Percentiles rank a stretch among this genome's conserved stretches.
phyloP scores from a whole-genome alignment of 768 basidiomycete genomes.

The Leccinum boreale region DNA sequence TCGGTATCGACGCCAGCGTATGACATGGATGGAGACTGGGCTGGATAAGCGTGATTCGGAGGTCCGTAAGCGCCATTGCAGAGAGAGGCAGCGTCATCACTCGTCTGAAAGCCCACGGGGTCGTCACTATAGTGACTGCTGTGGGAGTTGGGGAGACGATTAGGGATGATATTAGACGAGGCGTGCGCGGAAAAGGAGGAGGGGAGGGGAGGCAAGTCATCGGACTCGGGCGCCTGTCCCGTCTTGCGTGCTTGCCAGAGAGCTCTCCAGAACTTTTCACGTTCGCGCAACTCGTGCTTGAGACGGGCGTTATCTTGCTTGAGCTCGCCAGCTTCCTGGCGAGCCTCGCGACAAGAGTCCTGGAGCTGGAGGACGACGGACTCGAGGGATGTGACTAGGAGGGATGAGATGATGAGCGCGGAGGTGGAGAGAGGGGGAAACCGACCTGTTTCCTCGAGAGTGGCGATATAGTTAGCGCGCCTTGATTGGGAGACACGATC shows the following conservation, averaged over 20 bases:
- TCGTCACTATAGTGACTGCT: constrained; percentile 38
- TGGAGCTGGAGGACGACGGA: constrained; percentile 82
- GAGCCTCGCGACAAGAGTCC: constrained; percentile 71
- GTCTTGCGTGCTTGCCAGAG: constrained; percentile 66
- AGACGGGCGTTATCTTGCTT: constrained; percentile 64
- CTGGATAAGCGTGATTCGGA: constrained; percentile 37
- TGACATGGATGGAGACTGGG: constrained; percentile 47
- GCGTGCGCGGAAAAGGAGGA: constrained; percentile 39
- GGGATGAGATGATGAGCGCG: constrained; percentile 15
- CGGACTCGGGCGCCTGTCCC: constrained; percentile 47
- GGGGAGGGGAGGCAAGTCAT: constrained; percentile 51
- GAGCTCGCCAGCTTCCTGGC: constrained; percentile 57
- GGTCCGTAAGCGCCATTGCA: constrained; percentile 45
- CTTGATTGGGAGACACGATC: constrained; percentile 24
- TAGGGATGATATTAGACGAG: constrained; percentile 29
- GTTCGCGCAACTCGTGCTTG: constrained; percentile 61
- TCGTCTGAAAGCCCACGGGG: constrained; percentile 47
- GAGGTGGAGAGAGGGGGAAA: not conserved
- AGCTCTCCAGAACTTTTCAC: constrained; percentile 70
- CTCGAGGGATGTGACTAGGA: constrained; percentile 74
- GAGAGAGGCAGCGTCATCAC: constrained; percentile 43
- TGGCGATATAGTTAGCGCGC: constrained; percentile 83
- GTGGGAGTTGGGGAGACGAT: constrained; percentile 39
- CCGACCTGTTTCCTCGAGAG: constrained; percentile 77
- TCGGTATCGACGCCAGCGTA: constrained; percentile 35